phyloP scores from a whole-genome alignment of 345 rosid species.

The Rhodomyrtus tomentosa region DNA sequence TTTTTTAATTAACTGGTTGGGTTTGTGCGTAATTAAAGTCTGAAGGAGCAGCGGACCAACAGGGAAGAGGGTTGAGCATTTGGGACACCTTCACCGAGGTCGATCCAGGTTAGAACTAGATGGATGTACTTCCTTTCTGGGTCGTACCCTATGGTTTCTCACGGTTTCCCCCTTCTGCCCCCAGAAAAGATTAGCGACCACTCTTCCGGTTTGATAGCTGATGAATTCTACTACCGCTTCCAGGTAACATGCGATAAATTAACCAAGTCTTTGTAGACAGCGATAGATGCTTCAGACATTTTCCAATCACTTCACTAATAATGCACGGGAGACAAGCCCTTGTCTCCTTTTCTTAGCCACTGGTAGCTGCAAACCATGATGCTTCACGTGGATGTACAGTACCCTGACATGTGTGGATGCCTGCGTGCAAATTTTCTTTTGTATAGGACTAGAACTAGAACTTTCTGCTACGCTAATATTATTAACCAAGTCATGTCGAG shows the following conservation, averaged over 20 bases:
- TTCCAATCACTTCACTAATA: background rate
- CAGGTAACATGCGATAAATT: conserved; percentile 6
- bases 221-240: conserved; percentile 25
- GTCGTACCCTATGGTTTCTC: too few relatives aligned
- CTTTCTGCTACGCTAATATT: too few relatives aligned
- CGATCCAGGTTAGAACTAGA: background rate
- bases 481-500: too few relatives aligned
- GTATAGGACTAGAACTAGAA: too few relatives aligned
- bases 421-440: too few relatives aligned
- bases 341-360: background rate
- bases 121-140: background rate
- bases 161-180: background rate
- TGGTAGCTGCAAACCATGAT: background rate
- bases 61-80: conserved; percentile 5
- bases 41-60: conserved; percentile 13
- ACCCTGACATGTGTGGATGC: too few relatives aligned
- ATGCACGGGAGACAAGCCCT: background rate
- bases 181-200: conserved; percentile 3
- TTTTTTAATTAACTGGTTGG: background rate
- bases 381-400: too few relatives aligned
- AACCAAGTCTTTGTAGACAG: background rate
- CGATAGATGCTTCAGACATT: background rate
- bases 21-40: background rate
- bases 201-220: conserved; percentile 19
- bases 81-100: conserved; percentile 9